Evolutionary conservation across 1,139 yeast species (phyloP).

Genomic region (Sugiyamaella neomexicana): DNA sequence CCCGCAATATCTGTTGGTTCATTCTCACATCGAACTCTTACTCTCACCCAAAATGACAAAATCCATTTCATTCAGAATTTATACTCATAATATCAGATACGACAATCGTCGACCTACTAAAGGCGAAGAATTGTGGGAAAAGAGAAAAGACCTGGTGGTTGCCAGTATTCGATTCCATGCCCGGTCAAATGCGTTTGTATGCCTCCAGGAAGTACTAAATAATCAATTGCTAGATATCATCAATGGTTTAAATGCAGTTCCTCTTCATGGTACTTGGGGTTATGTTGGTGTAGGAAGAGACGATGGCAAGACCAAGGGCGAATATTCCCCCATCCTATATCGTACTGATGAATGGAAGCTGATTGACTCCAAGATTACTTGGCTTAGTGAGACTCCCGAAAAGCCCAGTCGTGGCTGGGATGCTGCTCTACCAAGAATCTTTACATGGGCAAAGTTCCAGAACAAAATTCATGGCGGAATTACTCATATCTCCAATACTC

Average conservation of each 20-base stretch:
- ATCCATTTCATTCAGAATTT: slow-evolving; percentile 42
- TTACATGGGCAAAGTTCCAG: slow-evolving; percentile 43
- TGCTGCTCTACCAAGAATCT: slow-evolving; percentile 52
- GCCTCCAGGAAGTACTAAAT: slow-evolving; percentile 57
- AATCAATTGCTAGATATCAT: slow-evolving; percentile 53
- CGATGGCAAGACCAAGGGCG: slow-evolving; percentile 49
- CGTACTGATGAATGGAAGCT: slow-evolving; percentile 44
- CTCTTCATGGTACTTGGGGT: slow-evolving; percentile 44
- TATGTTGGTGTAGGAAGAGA: slow-evolving; percentile 51
- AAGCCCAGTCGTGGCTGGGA: slow-evolving; percentile 58
- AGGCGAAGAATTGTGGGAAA: slow-evolving; percentile 50
- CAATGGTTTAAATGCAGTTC: slow-evolving; percentile 36
- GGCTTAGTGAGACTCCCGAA: slow-evolving; percentile 44
- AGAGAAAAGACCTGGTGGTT: slow-evolving; percentile 44
- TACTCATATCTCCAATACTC: slow-evolving; percentile 55
- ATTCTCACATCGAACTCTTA: neutral
- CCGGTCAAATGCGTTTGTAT: slow-evolving; percentile 44
- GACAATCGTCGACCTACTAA: slow-evolving; percentile 37
- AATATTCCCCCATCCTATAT: slow-evolving; percentile 49
- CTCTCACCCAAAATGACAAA: slow-evolving; percentile 12
- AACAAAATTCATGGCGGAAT: slow-evolving; percentile 16
- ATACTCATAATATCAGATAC: slow-evolving; percentile 56
- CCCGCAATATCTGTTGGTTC: neutral
- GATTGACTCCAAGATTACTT: slow-evolving; percentile 35
- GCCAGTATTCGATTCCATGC: slow-evolving; percentile 47